These are phyloP conservation scores for Aspergillus sp. DNA, from an alignment of 2,329 filamentous ascomycete genomes.

Conservation along the genomic window DNA sequence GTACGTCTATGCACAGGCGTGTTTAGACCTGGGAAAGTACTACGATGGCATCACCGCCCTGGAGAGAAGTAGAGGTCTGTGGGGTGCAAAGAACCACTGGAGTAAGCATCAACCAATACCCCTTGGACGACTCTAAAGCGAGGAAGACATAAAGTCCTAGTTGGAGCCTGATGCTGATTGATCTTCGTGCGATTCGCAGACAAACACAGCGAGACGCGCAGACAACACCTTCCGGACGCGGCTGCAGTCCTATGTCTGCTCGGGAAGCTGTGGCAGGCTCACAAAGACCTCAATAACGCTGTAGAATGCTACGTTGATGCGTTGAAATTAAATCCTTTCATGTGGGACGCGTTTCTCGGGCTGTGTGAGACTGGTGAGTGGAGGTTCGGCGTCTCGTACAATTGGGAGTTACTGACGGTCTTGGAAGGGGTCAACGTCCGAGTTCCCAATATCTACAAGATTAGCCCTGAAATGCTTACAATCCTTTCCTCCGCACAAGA, in stretches of 20 bases:
- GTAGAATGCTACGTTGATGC: conserved; percentile 84
- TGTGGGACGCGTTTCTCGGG: conserved; percentile 94
- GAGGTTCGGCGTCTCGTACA: background rate
- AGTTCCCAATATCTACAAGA: conserved; percentile 81
- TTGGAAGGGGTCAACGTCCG: conserved; percentile 70
- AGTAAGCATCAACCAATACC: conserved; percentile 54
- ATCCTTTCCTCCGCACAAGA: conserved; percentile 41
- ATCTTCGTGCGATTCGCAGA: conserved; percentile 38
- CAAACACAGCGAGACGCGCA: conserved; percentile 71
- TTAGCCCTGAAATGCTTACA: conserved; percentile 63
- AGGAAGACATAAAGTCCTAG: background rate
- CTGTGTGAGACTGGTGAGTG: conserved; percentile 72
- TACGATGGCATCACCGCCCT: conserved; percentile 79
- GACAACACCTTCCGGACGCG: conserved; percentile 76
- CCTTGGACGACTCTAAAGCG: background rate
- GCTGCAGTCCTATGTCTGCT: conserved; percentile 79
- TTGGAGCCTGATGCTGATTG: conserved; percentile 3
- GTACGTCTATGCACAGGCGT: conserved; percentile 89
- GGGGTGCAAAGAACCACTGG: conserved; percentile 72
- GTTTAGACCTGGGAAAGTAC: conserved; percentile 72
- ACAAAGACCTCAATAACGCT: conserved; percentile 78
- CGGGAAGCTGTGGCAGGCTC: conserved; percentile 80
- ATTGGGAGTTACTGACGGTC: conserved; percentile 9
- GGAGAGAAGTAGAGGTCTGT: conserved; percentile 76
- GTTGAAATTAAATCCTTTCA: conserved; percentile 86